Evolutionary conservation across 2,329 filamentous ascomycete species (phyloP).

Genomic region (Coleophoma cylindrospora): DNA sequence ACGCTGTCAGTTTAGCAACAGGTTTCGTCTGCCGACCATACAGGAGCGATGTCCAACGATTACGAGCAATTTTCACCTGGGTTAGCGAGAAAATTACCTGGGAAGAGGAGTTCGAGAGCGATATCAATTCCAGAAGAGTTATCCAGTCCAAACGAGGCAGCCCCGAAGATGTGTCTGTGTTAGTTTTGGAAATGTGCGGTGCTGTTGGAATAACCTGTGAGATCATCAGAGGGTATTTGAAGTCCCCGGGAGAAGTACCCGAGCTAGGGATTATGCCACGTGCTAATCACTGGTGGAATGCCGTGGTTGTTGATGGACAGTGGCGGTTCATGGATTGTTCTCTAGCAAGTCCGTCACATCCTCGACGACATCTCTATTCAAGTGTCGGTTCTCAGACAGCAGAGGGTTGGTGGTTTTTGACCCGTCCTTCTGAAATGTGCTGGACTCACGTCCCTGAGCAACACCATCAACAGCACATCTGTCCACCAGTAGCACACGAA

Average conservation of each 20-base stretch:
- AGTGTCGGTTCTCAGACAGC: constrained; percentile 63
- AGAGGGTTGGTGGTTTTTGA: constrained; percentile 92
- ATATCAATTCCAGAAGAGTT: constrained; percentile 75
- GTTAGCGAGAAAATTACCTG: constrained; percentile 90
- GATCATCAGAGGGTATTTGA: constrained; percentile 84
- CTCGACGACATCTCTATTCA: constrained; percentile 72
- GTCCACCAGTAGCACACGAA: constrained; percentile 81
- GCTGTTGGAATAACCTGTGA: constrained; percentile 87
- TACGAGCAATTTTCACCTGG: constrained; percentile 96
- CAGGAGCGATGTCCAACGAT: constrained; percentile 84
- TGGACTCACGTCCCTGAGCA: constrained; percentile 93
- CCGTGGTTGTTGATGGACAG: constrained; percentile 85
- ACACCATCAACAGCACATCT: constrained; percentile 86
- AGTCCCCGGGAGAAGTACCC: constrained; percentile 76
- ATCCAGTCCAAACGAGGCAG: constrained; percentile 81
- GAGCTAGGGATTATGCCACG: constrained; percentile 80
- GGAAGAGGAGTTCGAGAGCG: constrained; percentile 92
- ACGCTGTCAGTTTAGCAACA: constrained; percentile 76
- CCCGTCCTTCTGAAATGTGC: constrained; percentile 81
- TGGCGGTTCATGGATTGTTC: constrained; percentile 97
- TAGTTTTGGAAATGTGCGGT: constrained; percentile 90
- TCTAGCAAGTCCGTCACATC: constrained; percentile 85
- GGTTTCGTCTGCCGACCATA: constrained; percentile 93
- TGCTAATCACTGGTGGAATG: constrained; percentile 97
- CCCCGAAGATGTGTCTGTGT: constrained; percentile 80